A percentile compares a stretch with the other conserved stretches of the same genome.
phyloP scores from a whole-genome alignment of 2,329 filamentous ascomycete genomes.

The Colletotrichum godetiae region DNA sequence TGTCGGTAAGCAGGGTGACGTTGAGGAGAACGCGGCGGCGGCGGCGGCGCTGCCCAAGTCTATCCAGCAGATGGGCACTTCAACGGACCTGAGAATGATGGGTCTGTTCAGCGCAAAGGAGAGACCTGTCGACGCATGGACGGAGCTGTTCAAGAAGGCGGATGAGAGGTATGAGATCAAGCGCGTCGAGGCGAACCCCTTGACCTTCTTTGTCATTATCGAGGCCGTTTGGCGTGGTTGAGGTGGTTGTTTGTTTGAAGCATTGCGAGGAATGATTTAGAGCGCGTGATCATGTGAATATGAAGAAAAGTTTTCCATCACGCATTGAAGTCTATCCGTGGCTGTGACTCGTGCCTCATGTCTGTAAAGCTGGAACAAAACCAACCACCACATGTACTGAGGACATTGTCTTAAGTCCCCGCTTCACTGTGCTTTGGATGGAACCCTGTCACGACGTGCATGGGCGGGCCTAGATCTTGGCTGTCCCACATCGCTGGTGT shows the following conservation, averaged over 20 bases:
- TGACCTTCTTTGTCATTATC: constrained; percentile 50
- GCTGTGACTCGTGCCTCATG: background rate
- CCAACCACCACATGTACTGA: too few relatives aligned
- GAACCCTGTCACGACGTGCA: background rate
- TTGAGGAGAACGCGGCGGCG: constrained; percentile 37
- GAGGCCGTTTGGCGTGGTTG: constrained; percentile 50
- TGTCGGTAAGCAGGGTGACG: constrained; percentile 47
- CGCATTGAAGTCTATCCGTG: background rate
- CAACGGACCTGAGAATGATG: constrained; percentile 62
- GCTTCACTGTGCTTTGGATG: background rate
- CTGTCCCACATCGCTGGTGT: background rate
- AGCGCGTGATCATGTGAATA: background rate
- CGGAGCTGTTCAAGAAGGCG: constrained; percentile 54
- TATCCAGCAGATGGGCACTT: constrained; percentile 51
- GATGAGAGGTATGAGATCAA: constrained; percentile 58
- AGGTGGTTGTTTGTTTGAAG: background rate
- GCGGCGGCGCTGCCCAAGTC: constrained; percentile 45
- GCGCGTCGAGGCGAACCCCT: constrained; percentile 47
- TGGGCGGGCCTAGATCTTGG: background rate
- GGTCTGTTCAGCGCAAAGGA: constrained; percentile 61
- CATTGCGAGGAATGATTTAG: background rate
- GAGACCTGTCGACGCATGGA: constrained; percentile 58
- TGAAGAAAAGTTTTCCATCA: background rate
- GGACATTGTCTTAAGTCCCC: background rate
- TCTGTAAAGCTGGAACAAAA: too few relatives aligned